A percentile compares a stretch with the other conserved stretches of the same genome.
Evolutionary conservation across 2,329 filamentous ascomycete genomes (phyloP).

Genomic region (Xylaria multiplex): DNA sequence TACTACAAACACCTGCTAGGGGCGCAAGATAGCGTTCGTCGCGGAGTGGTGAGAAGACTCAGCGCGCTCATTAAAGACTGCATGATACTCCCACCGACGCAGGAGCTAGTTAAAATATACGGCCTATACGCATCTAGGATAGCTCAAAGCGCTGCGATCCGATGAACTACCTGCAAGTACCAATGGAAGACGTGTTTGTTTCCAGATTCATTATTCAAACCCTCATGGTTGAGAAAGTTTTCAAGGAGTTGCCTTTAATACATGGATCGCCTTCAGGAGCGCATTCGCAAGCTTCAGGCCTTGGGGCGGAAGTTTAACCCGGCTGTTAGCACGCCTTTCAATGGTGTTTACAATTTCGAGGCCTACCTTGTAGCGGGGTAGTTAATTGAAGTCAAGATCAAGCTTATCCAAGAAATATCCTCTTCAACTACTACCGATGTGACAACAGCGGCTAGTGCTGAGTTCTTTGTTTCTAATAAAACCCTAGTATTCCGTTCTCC

Average conservation of each 20-base stretch:
- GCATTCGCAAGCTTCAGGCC: slow-evolving; percentile 16
- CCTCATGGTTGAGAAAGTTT: slow-evolving; percentile 20
- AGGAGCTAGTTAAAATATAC: slow-evolving; percentile 33
- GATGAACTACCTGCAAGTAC: background rate
- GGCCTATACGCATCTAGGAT: slow-evolving; percentile 34
- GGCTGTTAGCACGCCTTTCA: slow-evolving; percentile 3
- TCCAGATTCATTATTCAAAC: background rate
- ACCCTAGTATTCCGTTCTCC: no score
- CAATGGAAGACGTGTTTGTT: background rate
- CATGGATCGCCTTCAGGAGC: slow-evolving; percentile 20
- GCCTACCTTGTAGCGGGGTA: slow-evolving; percentile 12
- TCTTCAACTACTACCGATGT: background rate
- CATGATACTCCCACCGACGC: slow-evolving; percentile 20
- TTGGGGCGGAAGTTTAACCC: slow-evolving; percentile 13
- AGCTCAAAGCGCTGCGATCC: slow-evolving; percentile 5
- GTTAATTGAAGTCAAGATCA: slow-evolving; percentile 13
- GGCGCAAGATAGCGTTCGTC: slow-evolving; percentile 28
- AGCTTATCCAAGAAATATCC: slow-evolving; percentile 8
- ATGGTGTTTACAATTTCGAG: slow-evolving; percentile 11
- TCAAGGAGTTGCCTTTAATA: slow-evolving; percentile 20
- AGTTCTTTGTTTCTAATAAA: no score
- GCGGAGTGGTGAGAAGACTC: slow-evolving; percentile 26
- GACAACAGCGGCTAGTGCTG: no score
- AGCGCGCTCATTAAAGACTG: slow-evolving; percentile 29
- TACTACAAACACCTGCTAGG: slow-evolving; percentile 9